phyloP scores from a whole-genome alignment of 1,139 yeast species.

The Yamadazyma buinensis region DNA sequence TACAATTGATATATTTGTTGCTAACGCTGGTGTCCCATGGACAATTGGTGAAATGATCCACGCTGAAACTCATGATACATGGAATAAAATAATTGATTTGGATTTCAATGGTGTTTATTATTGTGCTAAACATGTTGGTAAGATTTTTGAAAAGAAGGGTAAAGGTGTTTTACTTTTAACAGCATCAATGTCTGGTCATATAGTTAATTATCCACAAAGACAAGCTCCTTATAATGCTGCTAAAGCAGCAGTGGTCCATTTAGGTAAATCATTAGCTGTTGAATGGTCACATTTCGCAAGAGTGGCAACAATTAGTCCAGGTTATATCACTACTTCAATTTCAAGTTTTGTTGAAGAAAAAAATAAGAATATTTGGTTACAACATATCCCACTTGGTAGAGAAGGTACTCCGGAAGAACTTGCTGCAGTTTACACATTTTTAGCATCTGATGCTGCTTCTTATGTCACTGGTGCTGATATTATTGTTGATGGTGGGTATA shows the following conservation, averaged over 20 bases:
- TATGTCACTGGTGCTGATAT: constrained; percentile 83
- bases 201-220: constrained; percentile 79
- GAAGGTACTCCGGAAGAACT: constrained; percentile 79
- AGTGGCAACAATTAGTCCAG: constrained; percentile 78
- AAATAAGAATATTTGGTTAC: constrained; percentile 32
- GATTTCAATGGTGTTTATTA: constrained; percentile 77
- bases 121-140: constrained; percentile 68
- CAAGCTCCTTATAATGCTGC: constrained; percentile 85
- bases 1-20: constrained; percentile 78
- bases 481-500: constrained; percentile 85
- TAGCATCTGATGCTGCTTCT: constrained; percentile 77
- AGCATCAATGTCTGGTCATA: constrained; percentile 83
- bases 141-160: constrained; percentile 65
- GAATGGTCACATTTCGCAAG: constrained; percentile 83
- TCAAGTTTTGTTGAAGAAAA: constrained; percentile 40
- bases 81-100: constrained; percentile 67
- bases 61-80: constrained; percentile 45
- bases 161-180: constrained; percentile 71
- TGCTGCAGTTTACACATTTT: constrained; percentile 77
- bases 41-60: constrained; percentile 67
- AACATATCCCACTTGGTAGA: constrained; percentile 70
- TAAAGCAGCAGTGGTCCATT: constrained; percentile 81
- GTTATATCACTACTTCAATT: constrained; percentile 62
- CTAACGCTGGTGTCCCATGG: constrained; percentile 93
- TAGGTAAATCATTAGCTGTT: constrained; percentile 72